Percentiles rank a stretch among this genome's conserved stretches.
phyloP scores from a whole-genome alignment of 176 grass and related monocot species.

The Triticum urartu region DNA sequence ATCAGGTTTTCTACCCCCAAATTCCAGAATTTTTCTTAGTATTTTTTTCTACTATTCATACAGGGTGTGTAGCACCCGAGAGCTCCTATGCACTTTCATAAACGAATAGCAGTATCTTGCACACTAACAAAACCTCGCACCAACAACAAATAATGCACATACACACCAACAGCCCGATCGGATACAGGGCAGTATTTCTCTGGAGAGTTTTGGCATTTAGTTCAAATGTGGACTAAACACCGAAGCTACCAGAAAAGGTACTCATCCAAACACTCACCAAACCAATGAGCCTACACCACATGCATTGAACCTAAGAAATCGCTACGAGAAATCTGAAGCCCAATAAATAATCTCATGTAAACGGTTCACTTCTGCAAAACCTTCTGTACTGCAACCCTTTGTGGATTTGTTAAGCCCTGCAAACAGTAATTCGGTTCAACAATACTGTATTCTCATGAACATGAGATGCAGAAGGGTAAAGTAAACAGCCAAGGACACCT shows the following conservation, averaged over 20 bases:
- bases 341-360: not conserved
- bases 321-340: not conserved
- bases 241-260: not conserved
- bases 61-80: no score
- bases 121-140: slow-evolving; percentile 27
- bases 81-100: not conserved
- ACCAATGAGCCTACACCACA: not conserved
- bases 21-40: no score
- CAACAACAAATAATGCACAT: not conserved
- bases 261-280: not conserved
- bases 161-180: not conserved
- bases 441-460: not conserved
- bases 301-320: slow-evolving; percentile 6
- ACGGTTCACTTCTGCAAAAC: slow-evolving; percentile 51
- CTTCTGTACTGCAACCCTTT: slow-evolving; percentile 52
- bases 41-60: no score
- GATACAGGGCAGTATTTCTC: not conserved
- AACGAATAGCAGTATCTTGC: not conserved
- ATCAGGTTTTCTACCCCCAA: no score
- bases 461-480: not conserved
- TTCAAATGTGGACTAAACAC: not conserved
- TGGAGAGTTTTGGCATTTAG: not conserved
- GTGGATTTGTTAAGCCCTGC: slow-evolving; percentile 65
- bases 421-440: slow-evolving; percentile 5
- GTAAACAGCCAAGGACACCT: not conserved